Evolutionary conservation across 192 early-diverging fungal species (phyloP).

Genomic region (Coemansia sp.): DNA sequence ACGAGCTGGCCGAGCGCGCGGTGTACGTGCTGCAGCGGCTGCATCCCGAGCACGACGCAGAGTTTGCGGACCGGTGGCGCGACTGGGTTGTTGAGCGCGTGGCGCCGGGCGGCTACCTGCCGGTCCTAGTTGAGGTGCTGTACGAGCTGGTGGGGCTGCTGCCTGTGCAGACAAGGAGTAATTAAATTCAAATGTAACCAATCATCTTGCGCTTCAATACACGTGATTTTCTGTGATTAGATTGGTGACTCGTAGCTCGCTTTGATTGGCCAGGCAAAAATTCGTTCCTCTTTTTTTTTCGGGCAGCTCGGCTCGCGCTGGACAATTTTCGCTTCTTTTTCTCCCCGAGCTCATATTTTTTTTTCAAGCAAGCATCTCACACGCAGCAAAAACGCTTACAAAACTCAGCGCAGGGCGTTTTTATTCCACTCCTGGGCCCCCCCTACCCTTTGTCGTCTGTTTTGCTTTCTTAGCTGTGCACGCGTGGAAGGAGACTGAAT

Average conservation of each 20-base stretch:
- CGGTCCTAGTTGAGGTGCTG: conserved; percentile 29
- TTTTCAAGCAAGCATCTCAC: neutral
- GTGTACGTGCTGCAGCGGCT: conserved; percentile 45
- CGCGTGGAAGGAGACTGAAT: neutral
- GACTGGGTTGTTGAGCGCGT: conserved; percentile 42
- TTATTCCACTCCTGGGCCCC: neutral
- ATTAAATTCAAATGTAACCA: neutral
- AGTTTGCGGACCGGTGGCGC: conserved; percentile 34
- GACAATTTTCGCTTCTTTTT: neutral
- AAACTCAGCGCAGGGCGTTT: neutral
- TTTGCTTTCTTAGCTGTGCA: neutral
- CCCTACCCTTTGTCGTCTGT: neutral
- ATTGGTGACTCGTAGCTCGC: neutral
- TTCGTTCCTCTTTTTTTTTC: neutral
- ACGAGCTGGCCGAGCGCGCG: conserved; percentile 47
- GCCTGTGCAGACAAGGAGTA: conserved; percentile 18
- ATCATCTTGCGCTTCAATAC: neutral
- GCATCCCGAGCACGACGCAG: conserved; percentile 40
- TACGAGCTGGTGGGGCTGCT: conserved; percentile 41
- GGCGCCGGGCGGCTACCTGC: conserved; percentile 9
- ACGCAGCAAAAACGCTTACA: neutral
- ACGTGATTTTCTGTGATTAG: neutral
- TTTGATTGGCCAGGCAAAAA: neutral
- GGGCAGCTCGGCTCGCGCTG: conserved; percentile 5
- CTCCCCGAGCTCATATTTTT: neutral